Evolutionary conservation across 495 filamentous ascomycete genomes (phyloP), one percentile per base, ranked within the genome.

Genomic region (Jackrogersella multiformis): DNA sequence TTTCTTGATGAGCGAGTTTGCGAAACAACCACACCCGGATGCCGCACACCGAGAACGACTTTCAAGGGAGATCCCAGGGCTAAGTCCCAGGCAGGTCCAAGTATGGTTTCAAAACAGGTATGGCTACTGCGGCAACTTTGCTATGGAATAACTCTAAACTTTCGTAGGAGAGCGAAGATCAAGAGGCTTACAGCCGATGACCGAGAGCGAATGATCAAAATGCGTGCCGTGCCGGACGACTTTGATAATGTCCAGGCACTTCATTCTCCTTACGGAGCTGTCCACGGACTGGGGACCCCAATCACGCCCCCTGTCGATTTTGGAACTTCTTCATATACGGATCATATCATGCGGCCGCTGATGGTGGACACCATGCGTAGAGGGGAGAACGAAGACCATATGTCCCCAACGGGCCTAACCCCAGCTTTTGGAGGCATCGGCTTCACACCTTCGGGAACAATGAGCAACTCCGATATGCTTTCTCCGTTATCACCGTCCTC

Each of bases 41-140:
- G 94, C 94, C 28, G 91, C 92, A 42, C 93, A 98, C 79, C 86
- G 94, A 58, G 93, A 97, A 77, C 84, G 93, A 30, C 81, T 98
- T 52, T 94, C 94, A 30, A 83, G 90, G 58, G 94, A 97, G 73
- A 97, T 98, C 53, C 94, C 94, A 41, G 94, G 94, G 8, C 80
- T 98, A 42, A 97, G 91, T 61, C 92, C 94, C 38, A 87, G 94
- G 60, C 94, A 98, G 74, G 94, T 98, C 7, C 94, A 98, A 80
- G 94, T 98, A 61, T 98, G 94, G 94, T 98, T 98, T 77, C 94
- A 98, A 78, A 98, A 98, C 78, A 88, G 94, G 94, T 97, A 84
- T 67, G 84, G 75, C 54, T 68, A 48, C 56, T 56, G 13, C 53
- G 55, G 56, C 30, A 52, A 39, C 61, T 39, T 53, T 60, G 30